Base-by-base conservation (phyloP, 2,329 filamentous ascomycete genomes). In the Blumeria graminis region DNA sequence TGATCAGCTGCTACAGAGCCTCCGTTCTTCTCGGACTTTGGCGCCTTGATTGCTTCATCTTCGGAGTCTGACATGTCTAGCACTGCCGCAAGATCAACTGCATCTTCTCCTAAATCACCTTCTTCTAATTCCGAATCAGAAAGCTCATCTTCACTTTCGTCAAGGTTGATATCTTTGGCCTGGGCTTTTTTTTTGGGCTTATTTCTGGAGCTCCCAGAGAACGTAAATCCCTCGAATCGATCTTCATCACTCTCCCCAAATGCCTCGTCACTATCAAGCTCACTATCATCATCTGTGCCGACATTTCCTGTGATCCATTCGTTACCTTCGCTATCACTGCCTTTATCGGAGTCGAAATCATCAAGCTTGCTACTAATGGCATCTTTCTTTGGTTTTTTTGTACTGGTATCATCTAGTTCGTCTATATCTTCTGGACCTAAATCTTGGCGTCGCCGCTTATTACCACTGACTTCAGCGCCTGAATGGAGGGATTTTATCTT, bases 231-330 rank as follows among this genome's bases (percentile, higher is more conserved):
- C 59, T 81, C 79, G 63, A 85, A 86, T 59, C 71, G 71, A 65
- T 84, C 82, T 65, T 84, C 80, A 62, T 86, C 82, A 60, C 80
- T 84, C 60, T 78, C 76, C 1, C 80, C 82, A 70, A 85, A 79
- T 18, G 82, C 82, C 63, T 84, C 81, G 61, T 85, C 81, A 61
- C 78, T 82, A 65, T 85, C 81, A 57, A 86, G 71, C 59, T 83
- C 80, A 56, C 76, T 80, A 63, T 85, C 82, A 59, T 83, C 75
- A 56, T 82, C 80, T 48, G 76, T 77, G 53, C 76, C 77, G 22
- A 82, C 78, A 52, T 80, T 71, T 7, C 82, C 82, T 62, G 84
- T 69, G 55, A 72, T 77, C 81, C 81, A 85, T 60, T 78, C 74
- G 61, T 84, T 78, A 14, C 82, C 82, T 60, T 83, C 80, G 16